A percentile compares a stretch with the other conserved stretches of the same genome.
Conservation (phyloP, 73 alveolate species). For the Tetrahymena borealis region DNA sequence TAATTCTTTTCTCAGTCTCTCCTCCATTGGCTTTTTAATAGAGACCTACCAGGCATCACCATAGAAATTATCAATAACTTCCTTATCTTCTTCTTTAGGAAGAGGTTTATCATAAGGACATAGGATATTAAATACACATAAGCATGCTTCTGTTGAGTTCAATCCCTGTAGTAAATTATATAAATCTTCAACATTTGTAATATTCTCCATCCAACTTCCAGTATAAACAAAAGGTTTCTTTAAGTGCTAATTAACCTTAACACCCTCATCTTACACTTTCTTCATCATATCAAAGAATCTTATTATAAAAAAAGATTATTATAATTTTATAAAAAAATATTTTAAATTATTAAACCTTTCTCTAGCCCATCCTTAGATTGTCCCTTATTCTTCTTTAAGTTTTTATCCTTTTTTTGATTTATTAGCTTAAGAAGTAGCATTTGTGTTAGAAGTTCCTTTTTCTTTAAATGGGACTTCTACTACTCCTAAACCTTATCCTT, state of each 20-base stretch:
- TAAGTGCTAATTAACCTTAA: slow-evolving; percentile 50
- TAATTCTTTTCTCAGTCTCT: background rate
- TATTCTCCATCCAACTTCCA: slow-evolving; percentile 79
- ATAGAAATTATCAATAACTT: slow-evolving; percentile 21
- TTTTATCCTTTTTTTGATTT: background rate
- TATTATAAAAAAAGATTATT: too few relatives aligned
- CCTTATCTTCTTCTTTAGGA: slow-evolving; percentile 13
- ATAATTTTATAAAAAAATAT: background rate
- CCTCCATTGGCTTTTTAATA: background rate
- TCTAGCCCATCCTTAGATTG: slow-evolving; percentile 17
- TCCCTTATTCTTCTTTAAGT: background rate
- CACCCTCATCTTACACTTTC: slow-evolving; percentile 74
- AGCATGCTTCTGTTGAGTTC: slow-evolving; percentile 66
- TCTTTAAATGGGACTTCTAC: slow-evolving; percentile 1
- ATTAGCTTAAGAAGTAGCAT: background rate
- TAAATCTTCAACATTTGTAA: slow-evolving; percentile 47
- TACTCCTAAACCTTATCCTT: slow-evolving; percentile 8
- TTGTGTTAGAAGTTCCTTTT: background rate
- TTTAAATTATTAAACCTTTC: slow-evolving; percentile 24
- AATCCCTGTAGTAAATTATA: slow-evolving; percentile 6
- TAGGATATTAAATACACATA: slow-evolving; percentile 41
- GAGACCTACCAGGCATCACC: slow-evolving; percentile 24
- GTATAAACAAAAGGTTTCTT: slow-evolving; percentile 68
- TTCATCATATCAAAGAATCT: slow-evolving; percentile 51
- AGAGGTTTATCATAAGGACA: slow-evolving; percentile 43